Base-by-base conservation (phyloP, 225 moss, liverwort and hornwort genomes). In the Sphagnum tenellum region DNA sequence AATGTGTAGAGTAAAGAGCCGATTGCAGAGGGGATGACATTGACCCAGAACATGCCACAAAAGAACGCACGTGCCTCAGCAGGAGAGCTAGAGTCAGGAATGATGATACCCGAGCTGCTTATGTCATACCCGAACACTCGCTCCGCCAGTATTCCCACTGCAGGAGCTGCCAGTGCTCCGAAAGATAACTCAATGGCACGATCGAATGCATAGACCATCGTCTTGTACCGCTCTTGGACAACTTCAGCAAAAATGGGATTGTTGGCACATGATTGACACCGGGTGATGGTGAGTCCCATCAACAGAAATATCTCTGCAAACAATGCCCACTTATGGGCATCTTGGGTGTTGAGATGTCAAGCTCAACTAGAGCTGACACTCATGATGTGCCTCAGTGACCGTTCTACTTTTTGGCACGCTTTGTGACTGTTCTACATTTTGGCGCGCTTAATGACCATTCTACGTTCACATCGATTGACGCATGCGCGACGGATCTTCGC, bases 171-270 rank as follows among this genome's bases (percentile, higher is more conserved):
- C 5, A 59, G 58, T 2, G 67, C 45, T 48, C 57, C 67, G n/a
- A 59, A 11, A 14, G 58, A 13, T 12, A 46, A 46, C 11, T 68
- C 58, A 44, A 68, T 57, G 12, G 12, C 57, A 46, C 67, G 46
- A 45, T 68, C 67, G 1, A 68, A 57, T 6, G 67, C 56, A 48
- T 57, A 68, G 11, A 68, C 48, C 46, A 12, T 68, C 9, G 67
- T 68, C 12, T 57, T 51, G 8, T 12, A 12, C 4, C 45, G 57
- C 47, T 68, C 67, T 2, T 10, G 47, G 12, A 68, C 67, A 5
- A 68, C 48, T 57, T 68, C 67, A 44, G 67, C 46, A 49, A 57
- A 68, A 11, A 68, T 68, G 2, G 67, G 67, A 8, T 57, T 68
- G 67, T 47, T 5, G 14, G 7, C 46, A 29, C 29, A 29, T 12